phyloP scores from a whole-genome alignment of 2,329 filamentous ascomycete genomes.

The Allantophomopsis cytisporea region DNA sequence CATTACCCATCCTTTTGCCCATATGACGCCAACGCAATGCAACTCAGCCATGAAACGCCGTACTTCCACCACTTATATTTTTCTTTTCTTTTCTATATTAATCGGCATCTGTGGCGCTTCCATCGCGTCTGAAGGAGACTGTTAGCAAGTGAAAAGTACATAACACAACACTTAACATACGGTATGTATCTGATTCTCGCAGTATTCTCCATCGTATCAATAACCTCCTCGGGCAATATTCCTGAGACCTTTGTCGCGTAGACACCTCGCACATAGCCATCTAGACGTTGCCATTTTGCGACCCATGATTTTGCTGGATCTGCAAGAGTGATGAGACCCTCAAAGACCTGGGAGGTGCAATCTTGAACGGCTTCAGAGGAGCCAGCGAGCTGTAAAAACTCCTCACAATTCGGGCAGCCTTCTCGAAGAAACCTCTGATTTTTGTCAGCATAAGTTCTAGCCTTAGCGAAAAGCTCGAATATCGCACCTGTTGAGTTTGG shows the following conservation, averaged over 20 bases:
- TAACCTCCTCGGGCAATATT: slow-evolving; percentile 53
- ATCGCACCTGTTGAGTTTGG: slow-evolving; percentile 55
- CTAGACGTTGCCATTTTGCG: slow-evolving; percentile 88
- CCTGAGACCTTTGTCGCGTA: slow-evolving; percentile 95
- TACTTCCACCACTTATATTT: too few relatives aligned
- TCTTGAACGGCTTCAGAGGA: slow-evolving; percentile 73
- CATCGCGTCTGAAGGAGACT: slow-evolving; percentile 32
- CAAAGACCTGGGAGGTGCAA: slow-evolving; percentile 93
- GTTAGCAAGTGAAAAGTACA: slow-evolving; percentile 6
- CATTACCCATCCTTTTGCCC: too few relatives aligned
- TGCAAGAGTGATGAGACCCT: slow-evolving; percentile 75
- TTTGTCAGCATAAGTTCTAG: slow-evolving; percentile 1
- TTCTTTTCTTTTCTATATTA: neutral
- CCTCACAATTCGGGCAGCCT: slow-evolving; percentile 95
- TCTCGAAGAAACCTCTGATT: slow-evolving; percentile 66
- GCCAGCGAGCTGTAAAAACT: slow-evolving; percentile 71
- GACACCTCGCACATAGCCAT: slow-evolving; percentile 75
- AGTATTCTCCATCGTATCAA: slow-evolving; percentile 46
- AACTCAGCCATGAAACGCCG: too few relatives aligned
- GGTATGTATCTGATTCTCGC: slow-evolving; percentile 52
- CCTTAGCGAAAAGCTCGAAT: slow-evolving; percentile 2
- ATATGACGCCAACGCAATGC: too few relatives aligned
- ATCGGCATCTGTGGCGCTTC: slow-evolving; percentile 28
- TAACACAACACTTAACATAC: slow-evolving; percentile 25
- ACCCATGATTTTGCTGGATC: slow-evolving; percentile 86